Base-by-base conservation (phyloP, 441 rosid species). In the Mallotus japonicus region DNA sequence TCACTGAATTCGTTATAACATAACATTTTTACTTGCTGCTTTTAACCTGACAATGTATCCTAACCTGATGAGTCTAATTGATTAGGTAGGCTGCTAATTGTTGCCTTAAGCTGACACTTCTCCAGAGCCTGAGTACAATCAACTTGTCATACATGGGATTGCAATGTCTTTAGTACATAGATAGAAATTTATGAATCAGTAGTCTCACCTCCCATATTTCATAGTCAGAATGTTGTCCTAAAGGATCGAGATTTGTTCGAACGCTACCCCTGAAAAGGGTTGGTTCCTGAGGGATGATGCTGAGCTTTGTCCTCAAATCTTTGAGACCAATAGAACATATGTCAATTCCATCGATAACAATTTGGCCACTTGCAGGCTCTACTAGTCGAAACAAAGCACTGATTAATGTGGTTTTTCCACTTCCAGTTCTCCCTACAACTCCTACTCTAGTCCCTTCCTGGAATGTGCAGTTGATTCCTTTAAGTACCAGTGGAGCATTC, bases 281-380 rank as follows among this genome's bases (percentile, higher is more conserved):
- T 71, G 98, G 90, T 37, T 92, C 98, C 76, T 92, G 97, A 75
- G 98, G 97, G 76, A 94, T 92, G 81, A 94, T 92, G 80, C 98
- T 87, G 24, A 94, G 89, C 83, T 90, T 92, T 86, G 79, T 83
- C 63, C 98, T 88, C 76, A 94, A 72, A 72, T 92, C 98, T 72
- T 89, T 94, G 10, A 94, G 77, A 34, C 98, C 97, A 32, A 94
- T 86, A 3, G 82, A 77, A 71, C 93, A 80, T 44, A 92, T 89
- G 83, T 90, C 92, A 69, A 92, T 82, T 62, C 89, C 90, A 76
- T 92, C 95, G 14, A 92, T 84, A 55, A 86, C 80, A 59, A 92
- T 90, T 62, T 65, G 79, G 15, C 97, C 96, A 67, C 90, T 81
- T 74, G 85, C 82, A 53, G 95, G 92, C 75, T 92, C 99, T 17